Evolutionary conservation across 1,284 basidiomycete genomes (phyloP).

Genomic region (Trichosporon faecale): DNA sequence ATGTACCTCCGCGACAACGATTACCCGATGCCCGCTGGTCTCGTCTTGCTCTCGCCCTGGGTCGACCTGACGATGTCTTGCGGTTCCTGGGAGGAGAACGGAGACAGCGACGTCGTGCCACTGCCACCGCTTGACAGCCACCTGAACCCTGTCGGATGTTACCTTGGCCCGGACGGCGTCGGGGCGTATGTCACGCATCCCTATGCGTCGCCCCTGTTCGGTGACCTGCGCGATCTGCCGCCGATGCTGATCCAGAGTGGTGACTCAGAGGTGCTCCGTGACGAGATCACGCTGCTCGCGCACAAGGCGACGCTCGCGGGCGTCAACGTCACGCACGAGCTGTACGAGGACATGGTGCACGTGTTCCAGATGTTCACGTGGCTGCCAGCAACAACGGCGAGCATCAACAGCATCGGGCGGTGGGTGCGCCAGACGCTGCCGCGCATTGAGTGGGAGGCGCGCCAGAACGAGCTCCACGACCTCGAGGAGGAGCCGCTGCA

Average conservation of each 20-base stretch:
- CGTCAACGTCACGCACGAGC: constrained; percentile 82
- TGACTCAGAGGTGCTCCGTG: constrained; percentile 88
- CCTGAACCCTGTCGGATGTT: constrained; percentile 87
- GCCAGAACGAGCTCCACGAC: constrained; percentile 18
- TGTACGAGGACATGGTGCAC: constrained; percentile 89
- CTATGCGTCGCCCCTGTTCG: constrained; percentile 94
- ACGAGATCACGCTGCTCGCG: constrained; percentile 88
- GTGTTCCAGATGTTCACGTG: constrained; percentile 89
- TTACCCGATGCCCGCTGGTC: constrained; percentile 75
- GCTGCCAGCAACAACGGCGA: constrained; percentile 66
- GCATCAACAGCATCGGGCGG: constrained; percentile 63
- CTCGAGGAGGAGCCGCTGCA: constrained; percentile 19
- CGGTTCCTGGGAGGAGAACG: constrained; percentile 94
- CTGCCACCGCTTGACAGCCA: constrained; percentile 73
- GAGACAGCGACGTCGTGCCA: constrained; percentile 74
- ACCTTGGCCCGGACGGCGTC: constrained; percentile 78
- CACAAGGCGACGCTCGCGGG: constrained; percentile 89
- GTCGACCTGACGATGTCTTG: constrained; percentile 94
- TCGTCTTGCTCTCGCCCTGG: constrained; percentile 89
- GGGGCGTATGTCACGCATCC: constrained; percentile 86
- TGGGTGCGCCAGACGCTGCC: constrained; percentile 68
- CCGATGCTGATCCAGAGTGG: constrained; percentile 91
- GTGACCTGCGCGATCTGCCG: constrained; percentile 79
- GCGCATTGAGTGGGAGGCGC: constrained; percentile 49
- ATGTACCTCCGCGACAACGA: constrained; percentile 87